Evolutionary conservation across 371 early-diverging fungal species (phyloP), one percentile per base, ranked within the genome.

Genomic region (Rhizopus stolonifer): DNA sequence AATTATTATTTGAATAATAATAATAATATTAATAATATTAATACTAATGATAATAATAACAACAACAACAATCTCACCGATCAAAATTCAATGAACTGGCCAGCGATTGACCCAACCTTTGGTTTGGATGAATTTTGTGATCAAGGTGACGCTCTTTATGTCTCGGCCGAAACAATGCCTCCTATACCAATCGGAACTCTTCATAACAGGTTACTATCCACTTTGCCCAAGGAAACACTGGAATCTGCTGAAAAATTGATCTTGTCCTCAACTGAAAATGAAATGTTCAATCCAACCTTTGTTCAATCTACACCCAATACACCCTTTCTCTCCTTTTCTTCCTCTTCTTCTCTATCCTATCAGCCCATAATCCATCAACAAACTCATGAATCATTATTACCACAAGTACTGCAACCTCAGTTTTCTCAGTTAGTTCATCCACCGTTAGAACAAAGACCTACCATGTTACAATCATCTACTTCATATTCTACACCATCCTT

Each of bases 191-290:
- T 55, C 50, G 59, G 63, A 5, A 63, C 65, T 1, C 49, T 67
- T 11, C 60, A 64, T 21, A 72, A 61, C 42, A 68, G 66, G 18
- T 14, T 72, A 26, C 46, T 72, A 31, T 49, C 69, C 3, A 61
- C 67, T 10, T 45, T 72, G 14, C 72, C 72, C 9, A 54, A 48
- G 48, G 61, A 72, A 33, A 72, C 69, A 9, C 45, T 72, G 25
- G 69, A 57, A 34, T 61, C 64, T 6, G 69, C 69, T 9, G 69
- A 64, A 49, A 56, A 56, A 15, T 31, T 72, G n/a, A 44, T 72
- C 31, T 10, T 15, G 21, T 29, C 46, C 14, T 45, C 46, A 1
- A 33, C 15, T 32, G 17, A 31, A 14, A 33, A 33, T 29, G 22
- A 26, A 9, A 26, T 42, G 24, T 23, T 3, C 38, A 51, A 21